Conservation (phyloP, 768 basidiomycete genomes). For the Calvatia gigantea region DNA sequence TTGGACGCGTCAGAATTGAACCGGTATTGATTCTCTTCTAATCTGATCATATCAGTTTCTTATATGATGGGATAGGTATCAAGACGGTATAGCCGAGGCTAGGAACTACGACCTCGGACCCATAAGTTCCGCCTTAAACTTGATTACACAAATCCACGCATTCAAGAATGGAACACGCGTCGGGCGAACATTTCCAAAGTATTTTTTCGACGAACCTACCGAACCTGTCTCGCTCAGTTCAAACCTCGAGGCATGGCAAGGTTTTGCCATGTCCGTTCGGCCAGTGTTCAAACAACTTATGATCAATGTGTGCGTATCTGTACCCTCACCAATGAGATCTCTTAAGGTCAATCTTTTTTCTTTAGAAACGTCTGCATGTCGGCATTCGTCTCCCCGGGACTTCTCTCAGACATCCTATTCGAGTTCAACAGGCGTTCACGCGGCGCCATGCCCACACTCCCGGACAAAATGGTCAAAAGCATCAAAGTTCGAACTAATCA, state of each 20-base stretch:
- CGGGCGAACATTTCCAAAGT: conserved; percentile 39
- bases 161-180: conserved; percentile 40
- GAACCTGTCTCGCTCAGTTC: conserved; percentile 22
- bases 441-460: conserved; percentile 42
- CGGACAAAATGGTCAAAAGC: conserved; percentile 42
- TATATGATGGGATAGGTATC: conserved; percentile 33
- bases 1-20: conserved; percentile 28
- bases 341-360: background rate
- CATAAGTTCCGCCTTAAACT: conserved; percentile 49
- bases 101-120: conserved; percentile 44
- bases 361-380: conserved; percentile 50
- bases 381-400: conserved; percentile 52
- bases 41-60: background rate
- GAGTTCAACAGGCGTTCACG: conserved; percentile 37
- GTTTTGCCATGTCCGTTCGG: conserved; percentile 45
- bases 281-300: conserved; percentile 42
- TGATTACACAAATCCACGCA: conserved; percentile 48
- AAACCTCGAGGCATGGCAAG: conserved; percentile 32
- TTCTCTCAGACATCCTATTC: conserved; percentile 52
- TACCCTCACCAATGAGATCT: too few species aligned
- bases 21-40: conserved; percentile 22
- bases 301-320: conserved; percentile 42
- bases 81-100: conserved; percentile 37
- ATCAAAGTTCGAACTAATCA: conserved; percentile 57
- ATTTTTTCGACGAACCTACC: conserved; percentile 41